Evolutionary conservation across 306 rosid species (phyloP).

Genomic region (Arachis stenosperma): DNA sequence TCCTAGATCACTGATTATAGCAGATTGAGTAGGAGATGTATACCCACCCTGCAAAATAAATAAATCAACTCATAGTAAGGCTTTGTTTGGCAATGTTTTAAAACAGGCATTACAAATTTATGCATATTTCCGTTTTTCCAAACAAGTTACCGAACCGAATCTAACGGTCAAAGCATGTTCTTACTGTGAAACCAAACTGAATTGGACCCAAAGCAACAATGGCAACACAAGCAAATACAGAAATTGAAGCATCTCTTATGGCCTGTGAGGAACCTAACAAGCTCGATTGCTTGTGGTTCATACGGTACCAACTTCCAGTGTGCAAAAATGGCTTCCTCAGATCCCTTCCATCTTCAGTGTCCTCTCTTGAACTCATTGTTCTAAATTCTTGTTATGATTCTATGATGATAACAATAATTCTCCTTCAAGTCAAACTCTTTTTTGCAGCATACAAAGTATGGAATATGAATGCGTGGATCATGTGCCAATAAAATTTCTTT

Average conservation of each 20-base stretch:
- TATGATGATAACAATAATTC: not conserved
- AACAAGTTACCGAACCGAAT: no score
- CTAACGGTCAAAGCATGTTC: not conserved
- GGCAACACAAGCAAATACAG: slow-evolving; percentile 87
- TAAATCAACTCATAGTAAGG: not conserved
- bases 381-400: not conserved
- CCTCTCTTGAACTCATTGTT: slow-evolving; percentile 71
- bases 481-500: not conserved
- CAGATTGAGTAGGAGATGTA: slow-evolving; percentile 94
- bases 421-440: not conserved
- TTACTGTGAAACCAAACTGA: slow-evolving; percentile 97
- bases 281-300: slow-evolving; percentile 77
- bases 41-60: slow-evolving; percentile 75
- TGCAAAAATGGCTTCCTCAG: slow-evolving; percentile 88
- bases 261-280: slow-evolving; percentile 78
- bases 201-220: slow-evolving; percentile 97
- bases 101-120: no score
- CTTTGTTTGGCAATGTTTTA: not conserved
- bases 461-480: not conserved
- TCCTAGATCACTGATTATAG: slow-evolving; percentile 77
- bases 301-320: slow-evolving; percentile 95
- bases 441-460: not conserved
- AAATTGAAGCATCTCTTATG: slow-evolving; percentile 75
- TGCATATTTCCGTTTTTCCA: no score
- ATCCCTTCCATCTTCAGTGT: slow-evolving; percentile 76